Percentiles rank a stretch among this genome's conserved stretches.
Conservation (phyloP, 164 flowering plant genomes). For the Amborella trichopoda region DNA sequence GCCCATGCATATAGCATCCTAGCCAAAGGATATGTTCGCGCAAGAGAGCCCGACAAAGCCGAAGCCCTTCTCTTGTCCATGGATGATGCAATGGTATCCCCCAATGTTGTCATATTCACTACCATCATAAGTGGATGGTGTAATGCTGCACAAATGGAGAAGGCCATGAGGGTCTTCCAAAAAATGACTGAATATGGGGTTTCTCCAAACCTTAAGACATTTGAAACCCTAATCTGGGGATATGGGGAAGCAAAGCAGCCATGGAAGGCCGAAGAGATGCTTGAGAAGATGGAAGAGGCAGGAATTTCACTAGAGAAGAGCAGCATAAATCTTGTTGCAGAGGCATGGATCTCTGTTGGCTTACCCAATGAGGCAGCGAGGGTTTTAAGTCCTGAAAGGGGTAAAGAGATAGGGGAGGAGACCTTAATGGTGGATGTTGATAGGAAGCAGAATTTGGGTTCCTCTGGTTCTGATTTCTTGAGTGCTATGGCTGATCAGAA, state of each 20-base stretch:
- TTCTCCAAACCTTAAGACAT: slow-evolving; percentile 73
- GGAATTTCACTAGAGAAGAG: slow-evolving; percentile 36
- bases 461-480: slow-evolving; percentile 14
- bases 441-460: slow-evolving; percentile 15
- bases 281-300: slow-evolving; percentile 42
- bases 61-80: slow-evolving; percentile 51
- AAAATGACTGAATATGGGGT: slow-evolving; percentile 52
- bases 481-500: slow-evolving; percentile 12
- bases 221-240: slow-evolving; percentile 92
- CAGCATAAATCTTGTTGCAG: slow-evolving; percentile 53
- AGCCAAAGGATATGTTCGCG: slow-evolving; percentile 86
- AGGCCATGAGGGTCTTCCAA: slow-evolving; percentile 40
- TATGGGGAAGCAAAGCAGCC: slow-evolving; percentile 81
- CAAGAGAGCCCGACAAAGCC: slow-evolving; percentile 71
- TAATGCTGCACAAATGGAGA: slow-evolving; percentile 67
- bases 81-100: slow-evolving; percentile 35
- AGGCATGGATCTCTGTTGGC: slow-evolving; percentile 67
- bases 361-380: slow-evolving; percentile 39
- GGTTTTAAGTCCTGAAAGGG: slow-evolving; percentile 14
- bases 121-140: slow-evolving; percentile 96
- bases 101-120: slow-evolving; percentile 84
- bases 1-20: slow-evolving; percentile 77
- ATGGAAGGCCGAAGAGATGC: slow-evolving; percentile 80
- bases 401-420: slow-evolving; percentile 8
- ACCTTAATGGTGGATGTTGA: slow-evolving; percentile 11